Evolutionary conservation across 352 stramenopile genomes (phyloP), one percentile per base, ranked within the genome.

Genomic region (Globisporangium okanoganense): DNA sequence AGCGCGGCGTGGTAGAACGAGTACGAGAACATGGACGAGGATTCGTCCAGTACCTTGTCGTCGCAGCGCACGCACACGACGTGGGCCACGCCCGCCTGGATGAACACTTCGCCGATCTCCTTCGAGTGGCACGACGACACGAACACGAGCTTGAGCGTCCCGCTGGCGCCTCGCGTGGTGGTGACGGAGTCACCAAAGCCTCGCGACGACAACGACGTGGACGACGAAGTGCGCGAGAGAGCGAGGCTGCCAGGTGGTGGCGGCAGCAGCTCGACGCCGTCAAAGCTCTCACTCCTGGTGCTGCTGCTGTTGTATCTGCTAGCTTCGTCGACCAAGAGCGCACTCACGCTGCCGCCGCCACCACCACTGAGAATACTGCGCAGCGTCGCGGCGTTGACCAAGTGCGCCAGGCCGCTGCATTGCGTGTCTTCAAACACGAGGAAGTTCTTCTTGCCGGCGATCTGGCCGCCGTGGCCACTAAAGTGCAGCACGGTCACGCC

Each of bases 361-460:
- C 77, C 74, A 0, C 75, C 65, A 36, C 66, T 75, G 25, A 93
- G 58, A 27, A 93, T 81, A 47, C 64, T 86, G 12, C 70, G 78
- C 18, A 93, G 64, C 16, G 79, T 88, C n/a, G 44, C 29, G 0
- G 77, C 77, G 25, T 91, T 75, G 10, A 91, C 75, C n/a, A 93
- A 65, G 47, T 93, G 84, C 5, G 79, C 81, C 0, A 93, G 54
- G 0, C 84, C 84, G 14, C 74, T 85, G 31, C 71, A 62, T 27
- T 89, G 77, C 14, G 79, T 85, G 70, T 93, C 84, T 69, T 93
- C 84, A 41, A 93, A 91, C 54, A 93, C 67, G 41, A 93, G 72
- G 44, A 66, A 88, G 60, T 87, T 82, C 14, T 58, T 82, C 56
- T 78, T 72, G n/a, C 78, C 83, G n/a, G 76, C 71, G 55, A 91